Evolutionary conservation across 2,329 filamentous ascomycete species (phyloP).

Genomic region (Ophiostoma australiae): DNA sequence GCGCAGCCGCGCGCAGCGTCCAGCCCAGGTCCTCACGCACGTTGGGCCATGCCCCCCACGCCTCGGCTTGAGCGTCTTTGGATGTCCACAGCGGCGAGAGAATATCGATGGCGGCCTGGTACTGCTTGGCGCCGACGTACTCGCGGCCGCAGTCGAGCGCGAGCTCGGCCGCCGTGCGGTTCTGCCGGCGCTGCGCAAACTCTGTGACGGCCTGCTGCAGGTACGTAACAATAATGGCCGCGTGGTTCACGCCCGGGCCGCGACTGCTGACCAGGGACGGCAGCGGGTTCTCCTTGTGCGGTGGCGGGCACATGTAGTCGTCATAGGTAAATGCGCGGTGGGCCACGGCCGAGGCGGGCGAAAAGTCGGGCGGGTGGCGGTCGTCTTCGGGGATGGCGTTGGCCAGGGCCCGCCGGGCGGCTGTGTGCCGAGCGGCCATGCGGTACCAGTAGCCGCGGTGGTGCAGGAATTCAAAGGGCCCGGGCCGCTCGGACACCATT

Average conservation of each 20-base stretch:
- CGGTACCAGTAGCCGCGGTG: slow-evolving; percentile 65
- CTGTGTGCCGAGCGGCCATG: slow-evolving; percentile 53
- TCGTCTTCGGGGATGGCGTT: slow-evolving; percentile 56
- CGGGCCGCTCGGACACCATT: slow-evolving; percentile 52
- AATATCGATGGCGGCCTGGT: slow-evolving; percentile 51
- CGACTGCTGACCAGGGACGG: slow-evolving; percentile 19
- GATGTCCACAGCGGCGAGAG: slow-evolving; percentile 51
- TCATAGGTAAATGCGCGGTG: slow-evolving; percentile 56
- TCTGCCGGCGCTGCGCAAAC: slow-evolving; percentile 51
- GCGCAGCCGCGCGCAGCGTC: slow-evolving; percentile 55
- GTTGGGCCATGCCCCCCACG: slow-evolving; percentile 54
- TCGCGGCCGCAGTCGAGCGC: slow-evolving; percentile 55
- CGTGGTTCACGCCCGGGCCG: slow-evolving; percentile 48
- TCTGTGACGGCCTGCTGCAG: slow-evolving; percentile 49
- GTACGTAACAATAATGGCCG: slow-evolving; percentile 50
- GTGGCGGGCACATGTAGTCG: slow-evolving; percentile 61
- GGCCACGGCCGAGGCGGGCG: slow-evolving; percentile 43
- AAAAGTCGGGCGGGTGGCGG: slow-evolving; percentile 46
- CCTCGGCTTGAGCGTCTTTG: background rate
- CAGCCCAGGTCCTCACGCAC: slow-evolving; percentile 58
- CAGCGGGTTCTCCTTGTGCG: slow-evolving; percentile 55
- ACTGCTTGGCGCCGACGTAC: slow-evolving; percentile 46
- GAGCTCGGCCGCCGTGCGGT: slow-evolving; percentile 51
- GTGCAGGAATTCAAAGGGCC: slow-evolving; percentile 60
- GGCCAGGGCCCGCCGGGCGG: slow-evolving; percentile 50